Evolutionary conservation across 1,139 yeast species (phyloP).

Genomic region (Candida smagusa): DNA sequence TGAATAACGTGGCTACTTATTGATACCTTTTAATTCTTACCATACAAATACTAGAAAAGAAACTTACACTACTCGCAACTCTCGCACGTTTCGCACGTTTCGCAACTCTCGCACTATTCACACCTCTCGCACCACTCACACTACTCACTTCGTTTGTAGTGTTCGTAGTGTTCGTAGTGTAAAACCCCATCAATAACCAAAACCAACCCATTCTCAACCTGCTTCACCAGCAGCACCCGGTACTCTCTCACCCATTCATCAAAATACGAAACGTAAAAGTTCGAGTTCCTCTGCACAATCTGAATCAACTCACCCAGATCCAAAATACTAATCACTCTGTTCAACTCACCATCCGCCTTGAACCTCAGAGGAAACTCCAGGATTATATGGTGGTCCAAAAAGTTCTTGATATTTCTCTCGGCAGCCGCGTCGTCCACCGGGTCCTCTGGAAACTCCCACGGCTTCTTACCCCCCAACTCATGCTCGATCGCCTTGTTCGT

Average conservation of each 20-base stretch:
- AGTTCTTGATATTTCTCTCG: constrained; percentile 44
- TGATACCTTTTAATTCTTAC: too few species aligned
- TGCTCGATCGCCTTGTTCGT: constrained; percentile 48
- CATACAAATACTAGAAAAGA: too few species aligned
- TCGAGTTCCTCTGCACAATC: constrained; percentile 35
- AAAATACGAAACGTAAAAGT: constrained; percentile 30
- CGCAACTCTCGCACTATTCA: too few species aligned
- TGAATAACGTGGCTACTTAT: too few species aligned
- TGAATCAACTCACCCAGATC: constrained; percentile 41
- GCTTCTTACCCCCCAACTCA: constrained; percentile 42
- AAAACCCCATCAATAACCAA: constrained; percentile 16
- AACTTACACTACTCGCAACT: too few species aligned
- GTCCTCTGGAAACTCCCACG: constrained; percentile 65
- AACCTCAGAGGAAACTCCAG: constrained; percentile 21
- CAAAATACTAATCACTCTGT: constrained; percentile 28
- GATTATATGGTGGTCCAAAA: constrained; percentile 53
- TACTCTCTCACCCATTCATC: constrained; percentile 20
- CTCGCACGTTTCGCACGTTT: too few species aligned
- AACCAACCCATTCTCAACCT: constrained; percentile 59
- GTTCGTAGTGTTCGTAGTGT: too few species aligned
- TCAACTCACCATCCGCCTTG: constrained; percentile 13
- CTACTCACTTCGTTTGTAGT: too few species aligned
- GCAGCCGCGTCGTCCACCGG: constrained; percentile 39
- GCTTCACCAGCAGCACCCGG: constrained; percentile 37
- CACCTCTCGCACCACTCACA: too few species aligned